These are phyloP conservation scores for Didymella keratinophila DNA, from an alignment of 2,329 filamentous ascomycete species.

Conservation along the genomic window DNA sequence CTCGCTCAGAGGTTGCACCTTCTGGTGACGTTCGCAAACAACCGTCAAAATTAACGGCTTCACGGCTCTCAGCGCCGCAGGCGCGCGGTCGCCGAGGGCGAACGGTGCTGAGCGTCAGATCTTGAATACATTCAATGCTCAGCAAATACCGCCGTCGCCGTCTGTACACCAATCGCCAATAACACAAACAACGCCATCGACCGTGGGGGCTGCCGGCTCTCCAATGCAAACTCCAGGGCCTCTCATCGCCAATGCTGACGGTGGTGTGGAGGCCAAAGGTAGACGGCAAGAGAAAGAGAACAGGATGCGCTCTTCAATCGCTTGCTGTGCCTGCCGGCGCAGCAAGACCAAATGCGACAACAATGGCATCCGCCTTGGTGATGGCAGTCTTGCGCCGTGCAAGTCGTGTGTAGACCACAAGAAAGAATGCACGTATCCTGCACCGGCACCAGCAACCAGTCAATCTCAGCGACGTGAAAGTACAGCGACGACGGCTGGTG, in stretches of 20 bases:
- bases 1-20: background rate
- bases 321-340: constrained; percentile 76
- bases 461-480: constrained; percentile 54
- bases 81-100: constrained; percentile 35
- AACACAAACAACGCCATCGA: constrained; percentile 39
- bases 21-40: constrained; percentile 1
- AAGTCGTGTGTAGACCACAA: constrained; percentile 76
- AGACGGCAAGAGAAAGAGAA: constrained; percentile 32
- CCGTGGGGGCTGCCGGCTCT: constrained; percentile 35
- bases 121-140: constrained; percentile 28
- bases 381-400: constrained; percentile 58
- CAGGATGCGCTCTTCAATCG: constrained; percentile 78
- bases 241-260: constrained; percentile 27
- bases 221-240: constrained; percentile 38
- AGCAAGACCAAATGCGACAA: constrained; percentile 92
- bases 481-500: constrained; percentile 32
- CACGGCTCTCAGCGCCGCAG: constrained; percentile 33
- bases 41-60: constrained; percentile 44
- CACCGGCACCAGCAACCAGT: constrained; percentile 50
- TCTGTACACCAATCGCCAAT: constrained; percentile 35
- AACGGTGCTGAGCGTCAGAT: constrained; percentile 35
- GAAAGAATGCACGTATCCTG: constrained; percentile 76
- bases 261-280: constrained; percentile 29
- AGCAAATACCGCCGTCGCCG: constrained; percentile 29
- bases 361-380: constrained; percentile 69